Conservation (phyloP, 2,329 filamentous ascomycete genomes). For the Paramyrothecium roridum region DNA sequence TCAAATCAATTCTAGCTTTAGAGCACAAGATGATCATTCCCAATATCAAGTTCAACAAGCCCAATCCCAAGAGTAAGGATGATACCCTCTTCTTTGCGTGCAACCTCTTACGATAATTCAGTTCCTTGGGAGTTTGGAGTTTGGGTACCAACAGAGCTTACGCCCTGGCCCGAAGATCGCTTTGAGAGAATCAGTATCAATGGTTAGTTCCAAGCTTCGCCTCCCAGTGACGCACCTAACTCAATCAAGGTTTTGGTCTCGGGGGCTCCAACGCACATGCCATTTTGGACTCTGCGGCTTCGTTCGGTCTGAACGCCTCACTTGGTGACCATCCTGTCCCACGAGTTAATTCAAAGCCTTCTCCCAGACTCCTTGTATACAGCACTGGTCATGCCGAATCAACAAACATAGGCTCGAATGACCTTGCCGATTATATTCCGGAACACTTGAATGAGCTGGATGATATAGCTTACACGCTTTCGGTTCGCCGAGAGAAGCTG, state of each 20-base stretch:
- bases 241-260: constrained; percentile 30
- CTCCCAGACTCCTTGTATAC: constrained; percentile 9
- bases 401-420: constrained; percentile 4
- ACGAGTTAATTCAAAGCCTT: too few relatives aligned
- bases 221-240: too few relatives aligned
- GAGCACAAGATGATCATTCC: constrained; percentile 21
- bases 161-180: constrained; percentile 14
- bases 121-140: constrained; percentile 13
- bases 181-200: constrained; percentile 21
- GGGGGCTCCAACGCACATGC: constrained; percentile 31
- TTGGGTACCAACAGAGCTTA: constrained; percentile 13
- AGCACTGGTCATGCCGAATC: constrained; percentile 11
- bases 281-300: constrained; percentile 3
- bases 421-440: constrained; percentile 14
- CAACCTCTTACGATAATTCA: constrained; percentile 7
- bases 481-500: constrained; percentile 20
- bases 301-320: background rate
- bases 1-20: constrained; percentile 26
- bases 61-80: constrained; percentile 18
- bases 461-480: constrained; percentile 26
- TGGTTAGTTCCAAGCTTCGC: too few relatives aligned
- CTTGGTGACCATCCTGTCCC: background rate
- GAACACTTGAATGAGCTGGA: constrained; percentile 3
- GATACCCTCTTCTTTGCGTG: background rate
- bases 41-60: constrained; percentile 18